A percentile compares a stretch with the other conserved stretches of the same genome.
These are phyloP conservation scores for Diversispora eburnea DNA, from an alignment of 192 early-diverging fungal genomes.

Conservation along the genomic window DNA sequence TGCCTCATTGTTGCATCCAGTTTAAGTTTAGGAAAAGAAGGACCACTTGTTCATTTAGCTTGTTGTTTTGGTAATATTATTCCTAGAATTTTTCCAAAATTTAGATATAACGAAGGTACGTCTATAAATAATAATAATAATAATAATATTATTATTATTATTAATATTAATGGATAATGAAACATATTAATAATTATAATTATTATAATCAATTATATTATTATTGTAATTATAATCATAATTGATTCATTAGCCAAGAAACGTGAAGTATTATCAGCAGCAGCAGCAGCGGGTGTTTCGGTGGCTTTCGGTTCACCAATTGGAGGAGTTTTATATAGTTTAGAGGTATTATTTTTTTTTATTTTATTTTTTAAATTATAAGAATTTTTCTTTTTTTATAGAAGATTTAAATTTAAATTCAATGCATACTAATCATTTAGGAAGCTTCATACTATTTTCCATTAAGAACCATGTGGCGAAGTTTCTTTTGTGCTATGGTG, in stretches of 20 bases:
- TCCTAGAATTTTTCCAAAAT: constrained; percentile 85
- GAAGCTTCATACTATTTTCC: constrained; percentile 93
- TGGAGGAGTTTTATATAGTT: constrained; percentile 89
- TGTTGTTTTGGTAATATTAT: constrained; percentile 87
- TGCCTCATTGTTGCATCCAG: constrained; percentile 80
- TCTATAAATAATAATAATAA: neutral
- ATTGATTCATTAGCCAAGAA: constrained; percentile 61
- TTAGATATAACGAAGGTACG: constrained; percentile 79
- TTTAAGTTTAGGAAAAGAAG: constrained; percentile 87
- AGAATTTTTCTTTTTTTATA: neutral
- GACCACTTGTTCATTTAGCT: constrained; percentile 90
- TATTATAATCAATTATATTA: too few species aligned
- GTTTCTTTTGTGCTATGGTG: constrained; percentile 90
- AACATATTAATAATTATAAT: neutral
- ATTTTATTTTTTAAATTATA: constrained; percentile 23
- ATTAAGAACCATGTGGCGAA: constrained; percentile 90
- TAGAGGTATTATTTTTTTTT: constrained; percentile 57
- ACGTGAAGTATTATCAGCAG: constrained; percentile 90
- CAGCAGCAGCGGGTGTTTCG: constrained; percentile 88
- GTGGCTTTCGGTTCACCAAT: constrained; percentile 97
- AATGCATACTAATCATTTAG: constrained; percentile 2
- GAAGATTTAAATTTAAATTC: too few species aligned
- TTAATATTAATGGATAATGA: neutral
- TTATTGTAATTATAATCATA: too few species aligned
- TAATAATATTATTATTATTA: neutral